Conservation (phyloP, 371 early-diverging fungal species). For the Circinella umbellata region DNA sequence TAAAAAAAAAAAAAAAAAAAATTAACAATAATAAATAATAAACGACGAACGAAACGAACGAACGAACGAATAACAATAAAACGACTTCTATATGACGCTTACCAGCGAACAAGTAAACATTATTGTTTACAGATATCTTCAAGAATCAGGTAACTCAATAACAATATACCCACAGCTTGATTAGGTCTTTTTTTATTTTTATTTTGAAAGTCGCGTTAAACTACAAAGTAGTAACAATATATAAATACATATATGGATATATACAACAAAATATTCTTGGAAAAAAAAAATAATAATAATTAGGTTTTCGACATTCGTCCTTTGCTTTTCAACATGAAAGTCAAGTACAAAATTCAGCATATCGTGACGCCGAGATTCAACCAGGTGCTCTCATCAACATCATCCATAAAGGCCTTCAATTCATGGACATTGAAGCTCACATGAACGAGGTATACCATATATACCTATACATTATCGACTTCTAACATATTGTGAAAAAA, state of each 20-base stretch:
- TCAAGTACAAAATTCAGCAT: slow-evolving; percentile 73
- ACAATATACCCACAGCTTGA: neutral
- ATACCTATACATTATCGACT: neutral
- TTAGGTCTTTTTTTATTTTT: too few relatives aligned
- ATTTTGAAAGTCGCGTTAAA: neutral
- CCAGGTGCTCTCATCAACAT: slow-evolving; percentile 89
- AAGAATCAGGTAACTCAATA: slow-evolving; percentile 79
- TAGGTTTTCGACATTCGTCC: slow-evolving; percentile 90
- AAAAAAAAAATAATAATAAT: slow-evolving; percentile 7
- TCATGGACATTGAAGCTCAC: slow-evolving; percentile 88
- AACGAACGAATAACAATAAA: neutral
- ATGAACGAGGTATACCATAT: slow-evolving; percentile 64
- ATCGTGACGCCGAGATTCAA: slow-evolving; percentile 69
- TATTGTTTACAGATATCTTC: slow-evolving; percentile 89
- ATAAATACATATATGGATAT: neutral
- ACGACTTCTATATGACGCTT: slow-evolving; percentile 59
- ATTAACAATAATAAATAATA: neutral
- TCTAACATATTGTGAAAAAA: neutral
- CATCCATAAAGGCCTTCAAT: slow-evolving; percentile 93
- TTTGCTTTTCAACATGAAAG: slow-evolving; percentile 93
- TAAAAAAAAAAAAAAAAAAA: neutral
- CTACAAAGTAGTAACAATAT: neutral
- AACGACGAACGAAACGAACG: too few relatives aligned
- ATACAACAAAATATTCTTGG: too few relatives aligned
- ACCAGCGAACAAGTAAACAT: slow-evolving; percentile 95